Evolutionary conservation across 2,329 filamentous ascomycete species (phyloP).

Genomic region (Coniochaeta ligniaria): DNA sequence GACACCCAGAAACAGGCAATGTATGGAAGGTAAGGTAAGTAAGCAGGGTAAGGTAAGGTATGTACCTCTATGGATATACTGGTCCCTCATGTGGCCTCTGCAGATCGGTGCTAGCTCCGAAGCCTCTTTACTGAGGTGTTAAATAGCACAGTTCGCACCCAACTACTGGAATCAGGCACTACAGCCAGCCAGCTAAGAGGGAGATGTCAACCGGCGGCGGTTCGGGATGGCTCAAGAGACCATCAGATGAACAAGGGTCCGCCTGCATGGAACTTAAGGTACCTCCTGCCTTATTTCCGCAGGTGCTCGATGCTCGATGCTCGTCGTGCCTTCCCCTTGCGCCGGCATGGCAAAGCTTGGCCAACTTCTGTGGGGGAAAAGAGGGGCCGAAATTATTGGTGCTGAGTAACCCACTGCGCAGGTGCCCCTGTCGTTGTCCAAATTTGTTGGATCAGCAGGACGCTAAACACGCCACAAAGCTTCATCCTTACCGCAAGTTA

Average conservation of each 20-base stretch:
- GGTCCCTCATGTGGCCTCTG: neutral
- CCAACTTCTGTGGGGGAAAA: too few relatives aligned
- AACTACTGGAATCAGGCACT: neutral
- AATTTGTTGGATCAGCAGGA: neutral
- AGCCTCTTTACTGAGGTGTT: too few relatives aligned
- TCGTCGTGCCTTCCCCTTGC: too few relatives aligned
- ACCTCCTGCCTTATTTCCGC: too few relatives aligned
- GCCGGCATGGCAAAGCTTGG: too few relatives aligned
- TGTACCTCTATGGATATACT: too few relatives aligned
- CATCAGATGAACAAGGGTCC: too few relatives aligned
- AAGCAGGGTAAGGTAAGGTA: too few relatives aligned
- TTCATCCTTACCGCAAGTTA: neutral
- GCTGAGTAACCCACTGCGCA: neutral
- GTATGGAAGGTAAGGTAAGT: too few relatives aligned
- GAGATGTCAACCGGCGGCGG: neutral
- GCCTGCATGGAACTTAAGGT: too few relatives aligned
- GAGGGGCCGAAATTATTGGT: neutral
- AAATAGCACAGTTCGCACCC: neutral
- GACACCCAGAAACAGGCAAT: neutral
- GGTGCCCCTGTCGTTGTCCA: neutral
- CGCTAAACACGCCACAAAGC: neutral
- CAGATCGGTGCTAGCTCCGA: neutral
- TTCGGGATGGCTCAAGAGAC: neutral
- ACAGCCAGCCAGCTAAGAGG: neutral
- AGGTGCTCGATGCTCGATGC: too few relatives aligned